Evolutionary conservation across 768 basidiomycete species (phyloP).

Genomic region (Tylopilus felleus): DNA sequence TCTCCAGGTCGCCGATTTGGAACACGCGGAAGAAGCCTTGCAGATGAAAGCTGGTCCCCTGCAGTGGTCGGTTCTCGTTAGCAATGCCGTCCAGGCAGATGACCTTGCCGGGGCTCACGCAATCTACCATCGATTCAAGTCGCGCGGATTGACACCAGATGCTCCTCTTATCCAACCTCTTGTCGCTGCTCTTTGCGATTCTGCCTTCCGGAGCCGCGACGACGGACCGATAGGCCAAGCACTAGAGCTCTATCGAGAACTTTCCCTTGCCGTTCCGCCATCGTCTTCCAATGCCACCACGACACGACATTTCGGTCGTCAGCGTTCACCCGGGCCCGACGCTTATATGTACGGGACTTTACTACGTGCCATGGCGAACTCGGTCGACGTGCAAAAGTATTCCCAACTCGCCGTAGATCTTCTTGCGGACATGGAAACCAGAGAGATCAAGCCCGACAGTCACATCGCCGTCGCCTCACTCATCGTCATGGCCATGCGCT

Average conservation of each 20-base stretch:
- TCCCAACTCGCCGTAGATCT: conserved; percentile 47
- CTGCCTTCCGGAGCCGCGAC: conserved; percentile 32
- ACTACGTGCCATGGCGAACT: conserved; percentile 44
- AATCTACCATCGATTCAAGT: conserved; percentile 47
- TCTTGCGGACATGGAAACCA: conserved; percentile 62
- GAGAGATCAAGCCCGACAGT: conserved; percentile 44
- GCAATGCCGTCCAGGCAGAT: conserved; percentile 42
- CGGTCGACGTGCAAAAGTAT: conserved; percentile 48
- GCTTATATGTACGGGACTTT: conserved; percentile 53
- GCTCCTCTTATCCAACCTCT: conserved; percentile 53
- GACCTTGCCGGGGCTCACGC: conserved; percentile 41
- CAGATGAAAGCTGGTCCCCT: conserved; percentile 37
- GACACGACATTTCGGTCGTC: conserved; percentile 22
- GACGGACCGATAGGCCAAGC: conserved; percentile 51
- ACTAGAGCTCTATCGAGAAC: conserved; percentile 49
- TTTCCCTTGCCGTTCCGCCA: conserved; percentile 35
- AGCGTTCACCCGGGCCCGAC: conserved; percentile 45
- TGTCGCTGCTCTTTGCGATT: conserved; percentile 47
- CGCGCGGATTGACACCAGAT: conserved; percentile 45
- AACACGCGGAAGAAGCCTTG: conserved; percentile 40
- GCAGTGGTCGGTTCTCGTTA: conserved; percentile 57
- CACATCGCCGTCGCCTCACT: conserved; percentile 47
- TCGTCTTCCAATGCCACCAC: conserved; percentile 11
- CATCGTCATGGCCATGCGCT: conserved; percentile 65
- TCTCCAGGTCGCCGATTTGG: conserved; percentile 40